Conservation (phyloP, 2,329 filamentous ascomycete genomes). For the Fusarium lateritium region DNA sequence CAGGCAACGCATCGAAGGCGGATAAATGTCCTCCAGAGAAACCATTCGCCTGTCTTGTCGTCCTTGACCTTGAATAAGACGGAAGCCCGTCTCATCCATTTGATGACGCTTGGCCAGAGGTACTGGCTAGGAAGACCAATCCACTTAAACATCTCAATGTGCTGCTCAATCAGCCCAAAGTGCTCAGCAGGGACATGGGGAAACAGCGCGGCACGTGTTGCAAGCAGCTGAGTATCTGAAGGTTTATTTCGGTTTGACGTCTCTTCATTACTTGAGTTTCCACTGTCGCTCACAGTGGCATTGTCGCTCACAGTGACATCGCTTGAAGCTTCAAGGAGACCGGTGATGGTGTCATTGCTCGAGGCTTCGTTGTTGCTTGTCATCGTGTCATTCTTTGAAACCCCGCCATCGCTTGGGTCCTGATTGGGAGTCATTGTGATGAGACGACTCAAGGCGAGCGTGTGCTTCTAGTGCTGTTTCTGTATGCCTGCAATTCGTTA, state of each 20-base stretch:
- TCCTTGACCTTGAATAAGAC: neutral
- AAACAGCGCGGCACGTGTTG: neutral
- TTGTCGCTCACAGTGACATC: neutral
- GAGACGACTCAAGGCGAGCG: neutral
- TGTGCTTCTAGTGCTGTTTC: neutral
- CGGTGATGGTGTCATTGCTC: neutral
- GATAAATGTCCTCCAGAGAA: slow-evolving; percentile 27
- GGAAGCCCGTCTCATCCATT: slow-evolving; percentile 13
- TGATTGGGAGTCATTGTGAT: neutral
- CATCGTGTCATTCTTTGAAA: neutral
- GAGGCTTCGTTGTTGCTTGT: neutral
- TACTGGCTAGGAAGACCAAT: slow-evolving; percentile 41
- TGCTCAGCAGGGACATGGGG: slow-evolving; percentile 13
- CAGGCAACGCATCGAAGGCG: slow-evolving; percentile 38
- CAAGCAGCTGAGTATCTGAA: neutral
- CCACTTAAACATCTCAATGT: neutral
- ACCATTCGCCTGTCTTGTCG: neutral
- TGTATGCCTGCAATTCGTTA: neutral
- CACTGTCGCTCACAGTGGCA: too few species aligned
- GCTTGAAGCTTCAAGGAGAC: neutral
- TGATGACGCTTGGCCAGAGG: slow-evolving; percentile 3
- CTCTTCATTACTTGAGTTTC: neutral
- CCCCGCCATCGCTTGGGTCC: neutral
- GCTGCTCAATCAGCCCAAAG: slow-evolving; percentile 7
- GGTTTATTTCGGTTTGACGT: too few species aligned